Evolutionary conservation across 2,329 filamentous ascomycete genomes (phyloP).

Genomic region (Trichoderma oligosporum): DNA sequence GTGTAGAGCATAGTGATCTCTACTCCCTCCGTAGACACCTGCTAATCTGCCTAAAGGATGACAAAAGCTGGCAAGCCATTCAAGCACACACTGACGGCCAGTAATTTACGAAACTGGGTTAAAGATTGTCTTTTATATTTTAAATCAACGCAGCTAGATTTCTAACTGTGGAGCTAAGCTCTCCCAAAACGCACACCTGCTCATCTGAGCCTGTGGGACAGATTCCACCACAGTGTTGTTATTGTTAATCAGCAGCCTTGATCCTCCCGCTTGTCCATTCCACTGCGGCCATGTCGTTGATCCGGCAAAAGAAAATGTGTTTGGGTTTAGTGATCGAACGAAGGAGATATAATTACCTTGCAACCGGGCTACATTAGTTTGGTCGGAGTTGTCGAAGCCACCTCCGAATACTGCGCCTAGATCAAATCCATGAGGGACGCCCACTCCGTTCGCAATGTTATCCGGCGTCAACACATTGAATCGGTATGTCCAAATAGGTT

Average conservation of each 20-base stretch:
- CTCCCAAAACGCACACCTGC: slow-evolving; percentile 15
- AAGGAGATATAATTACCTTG: slow-evolving; percentile 69
- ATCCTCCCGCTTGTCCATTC: slow-evolving; percentile 14
- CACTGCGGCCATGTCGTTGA: slow-evolving; percentile 16
- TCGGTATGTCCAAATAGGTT: slow-evolving; percentile 13
- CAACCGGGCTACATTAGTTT: slow-evolving; percentile 53
- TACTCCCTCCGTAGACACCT: no score
- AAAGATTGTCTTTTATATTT: background rate
- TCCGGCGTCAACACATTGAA: slow-evolving; percentile 19
- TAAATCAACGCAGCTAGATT: background rate
- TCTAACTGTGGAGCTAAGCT: slow-evolving; percentile 3
- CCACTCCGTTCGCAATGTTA: slow-evolving; percentile 50
- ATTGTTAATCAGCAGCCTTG: slow-evolving; percentile 13
- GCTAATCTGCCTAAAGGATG: no score
- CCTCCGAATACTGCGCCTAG: slow-evolving; percentile 60
- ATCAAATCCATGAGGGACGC: slow-evolving; percentile 63
- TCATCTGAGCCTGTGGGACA: slow-evolving; percentile 14
- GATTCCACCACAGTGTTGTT: slow-evolving; percentile 15
- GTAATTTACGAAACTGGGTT: background rate
- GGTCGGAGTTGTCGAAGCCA: slow-evolving; percentile 22
- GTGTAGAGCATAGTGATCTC: no score
- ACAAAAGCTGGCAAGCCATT: no score
- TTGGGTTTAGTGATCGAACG: slow-evolving; percentile 60
- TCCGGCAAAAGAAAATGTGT: slow-evolving; percentile 44
- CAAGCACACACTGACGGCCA: background rate